Conservation (phyloP, 495 filamentous ascomycete genomes). For the Articulospora tetracladia region DNA sequence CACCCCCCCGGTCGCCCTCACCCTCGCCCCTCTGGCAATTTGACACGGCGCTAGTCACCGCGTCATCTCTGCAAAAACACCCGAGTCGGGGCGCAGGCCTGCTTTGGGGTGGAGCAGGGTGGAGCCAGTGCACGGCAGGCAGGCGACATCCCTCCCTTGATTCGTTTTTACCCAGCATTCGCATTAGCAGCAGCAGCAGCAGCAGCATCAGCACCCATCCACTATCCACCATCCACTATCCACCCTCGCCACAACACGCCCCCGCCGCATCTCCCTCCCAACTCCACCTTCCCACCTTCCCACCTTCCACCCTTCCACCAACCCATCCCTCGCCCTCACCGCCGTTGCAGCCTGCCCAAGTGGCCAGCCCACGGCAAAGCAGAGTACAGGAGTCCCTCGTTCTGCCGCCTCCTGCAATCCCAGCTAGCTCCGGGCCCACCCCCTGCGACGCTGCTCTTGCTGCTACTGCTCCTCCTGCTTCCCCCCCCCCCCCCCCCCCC, state of each 20-base stretch:
- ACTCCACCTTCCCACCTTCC: neutral
- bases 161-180: no score
- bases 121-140: no score
- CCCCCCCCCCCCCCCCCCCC: neutral
- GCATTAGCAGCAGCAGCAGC: no score
- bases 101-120: no score
- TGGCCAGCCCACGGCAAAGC: conserved; percentile 9
- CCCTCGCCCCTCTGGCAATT: conserved; percentile 12
- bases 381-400: neutral
- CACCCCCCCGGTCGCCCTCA: neutral
- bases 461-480: neutral
- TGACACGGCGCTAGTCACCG: conserved; percentile 24
- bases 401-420: neutral
- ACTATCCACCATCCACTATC: neutral
- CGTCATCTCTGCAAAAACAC: conserved; percentile 19
- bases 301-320: no score
- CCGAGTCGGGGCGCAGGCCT: neutral
- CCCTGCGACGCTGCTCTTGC: neutral
- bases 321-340: no score
- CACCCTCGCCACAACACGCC: neutral
- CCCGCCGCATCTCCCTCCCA: neutral
- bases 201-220: no score
- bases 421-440: neutral
- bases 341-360: conserved; percentile 4
- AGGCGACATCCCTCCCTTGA: no score